Base-by-base conservation (phyloP, 2,329 filamentous ascomycete species). In the Stachybotrys chlorohalonatus region DNA sequence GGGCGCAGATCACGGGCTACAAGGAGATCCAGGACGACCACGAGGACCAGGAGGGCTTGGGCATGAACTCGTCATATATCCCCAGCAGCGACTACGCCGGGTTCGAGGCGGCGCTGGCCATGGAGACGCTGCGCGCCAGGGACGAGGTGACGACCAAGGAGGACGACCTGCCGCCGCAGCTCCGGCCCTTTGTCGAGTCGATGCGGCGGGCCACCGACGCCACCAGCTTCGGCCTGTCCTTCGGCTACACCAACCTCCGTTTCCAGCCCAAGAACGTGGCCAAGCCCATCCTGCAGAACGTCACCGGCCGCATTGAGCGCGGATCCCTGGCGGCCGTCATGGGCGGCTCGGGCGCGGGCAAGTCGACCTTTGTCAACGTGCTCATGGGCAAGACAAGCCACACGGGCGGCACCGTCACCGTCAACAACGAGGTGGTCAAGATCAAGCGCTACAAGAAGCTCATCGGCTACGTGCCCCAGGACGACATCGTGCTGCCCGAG, bases 381-480 rank as follows among this genome's bases (percentile, higher is more conserved):
- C 70, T 83, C n/a, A 83, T 83, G 79, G 81, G 81, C 11, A 83
- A 83, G 64, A 72, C 69, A 0, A 72, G 67, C 39, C 73, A 78
- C 56, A 83, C 78, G 1, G 69, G 71, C 0, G 81, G 81, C 2
- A 59, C 69, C 0, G 75, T 81, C 31, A 76, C 74, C 50, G 73
- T 83, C 58, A 84, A 83, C 57, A 76, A 75, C n/a, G 67, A 70
- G 5, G 69, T 74, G 0, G 72, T 74, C 11, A 73, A 73, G 57
- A 71, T 80, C 66, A 72, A 72, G 61, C 68, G 70, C 47, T 83
- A 81, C 64, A 82, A 80, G 64, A 82, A 83, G 62, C 69, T 83
- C 55, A 82, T 84, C 31, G 81, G 81, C 24, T 84, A 83, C 56
- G 81, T 85, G 3, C 81, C 82, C 1, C 81, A 85, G 60, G 79